Base-by-base conservation (phyloP, 345 rosid species). In the Lagerstroemia speciosa region DNA sequence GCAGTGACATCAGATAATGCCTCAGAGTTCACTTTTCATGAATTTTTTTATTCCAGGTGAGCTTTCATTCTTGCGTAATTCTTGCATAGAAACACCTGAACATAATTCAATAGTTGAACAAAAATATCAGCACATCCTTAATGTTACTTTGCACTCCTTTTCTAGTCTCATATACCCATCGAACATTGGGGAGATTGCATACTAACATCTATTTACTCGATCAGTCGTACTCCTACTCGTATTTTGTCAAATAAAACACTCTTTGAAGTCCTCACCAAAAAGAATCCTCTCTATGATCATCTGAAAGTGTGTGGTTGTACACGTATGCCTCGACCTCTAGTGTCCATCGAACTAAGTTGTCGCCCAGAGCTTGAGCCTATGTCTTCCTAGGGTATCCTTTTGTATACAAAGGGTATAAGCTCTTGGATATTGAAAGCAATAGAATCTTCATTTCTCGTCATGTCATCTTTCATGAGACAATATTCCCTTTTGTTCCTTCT, bases 171-270 rank as follows among this genome's bases (percentile, higher is more conserved):
- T 8, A 14, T 67, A 8, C 69, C 0, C 45, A 16, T 40, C 19
- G 17, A 10, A 8, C 46, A 0, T 20, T 67, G 8, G 41, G 52
- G 4, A n/a, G n/a, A n/a, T n/a, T n/a, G n/a, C n/a, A n/a, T n/a
- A n/a, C n/a, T n/a, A n/a, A n/a, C n/a, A n/a, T n/a, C 16, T 29
- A 0, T 7, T 0, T 27, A 9, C 22, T 50, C 31, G 31, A 67
- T 29, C 16, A 0, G n/a, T n/a, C n/a, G 0, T 0, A 6, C 64
- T 2, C 73, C 73, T 3, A 29, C 34, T 0, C 1, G 5, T 20
- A 6, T 61, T 0, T 37, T 57, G 0, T 2, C 55, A 3, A 24
- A 30, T 17, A 30, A 72, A 24, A 40, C 24, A 0, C 60, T 8
- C 0, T 4, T 26, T 45, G 19, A 48, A 36, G 19, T 1, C 3